Evolutionary conservation across 495 filamentous ascomycete genomes (phyloP), one percentile per base, ranked within the genome.

Genomic region (Neurospora discreta): DNA sequence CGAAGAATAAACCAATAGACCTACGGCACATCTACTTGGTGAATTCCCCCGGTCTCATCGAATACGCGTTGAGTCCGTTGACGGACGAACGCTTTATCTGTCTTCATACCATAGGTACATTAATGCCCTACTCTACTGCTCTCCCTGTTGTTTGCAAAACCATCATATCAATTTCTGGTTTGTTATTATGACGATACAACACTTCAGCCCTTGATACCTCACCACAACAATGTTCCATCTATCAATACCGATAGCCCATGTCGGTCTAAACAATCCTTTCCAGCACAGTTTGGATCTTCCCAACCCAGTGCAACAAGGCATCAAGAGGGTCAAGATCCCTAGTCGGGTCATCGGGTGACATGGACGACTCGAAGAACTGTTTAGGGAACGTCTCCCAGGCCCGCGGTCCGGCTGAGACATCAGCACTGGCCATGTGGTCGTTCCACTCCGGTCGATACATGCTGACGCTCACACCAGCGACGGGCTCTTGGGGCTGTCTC

Each of bases 401-500:
- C 10, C 77, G 74, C 7, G 75, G 74, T 3, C 68, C 73, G 1
- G 20, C 20, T 0, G 41, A 40, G 3, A 71, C 39, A 18, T 68
- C 70, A 7, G 42, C 20, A 0, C 18, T 13, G 6, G 58, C 71
- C 74, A 77, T 71, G 5, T 69, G 41, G 18, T 76, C 11, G 30
- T 76, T 72, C 77, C 77, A 79, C 5, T 75, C 73, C 10, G 11
- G 15, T 36, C 68, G 52, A 20, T 71, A 75, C 30, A 79, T 13
- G 16, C 15, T 23, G 9, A 77, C 20, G 7, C 26, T 67, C 3
- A 60, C 71, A 16, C 69, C 71, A 11, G 44, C 70, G 5, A n/a
- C 7, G 15, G 73, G 71, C 23, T 26, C 10, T 23, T 26, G 58
- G 60, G n/a, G 67, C 16, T 72, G 52, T 70, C 11, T 10, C 20